These are phyloP conservation scores for Lavandula angustifolia DNA, from an alignment of 257 asterid genomes.

Conservation along the genomic window DNA sequence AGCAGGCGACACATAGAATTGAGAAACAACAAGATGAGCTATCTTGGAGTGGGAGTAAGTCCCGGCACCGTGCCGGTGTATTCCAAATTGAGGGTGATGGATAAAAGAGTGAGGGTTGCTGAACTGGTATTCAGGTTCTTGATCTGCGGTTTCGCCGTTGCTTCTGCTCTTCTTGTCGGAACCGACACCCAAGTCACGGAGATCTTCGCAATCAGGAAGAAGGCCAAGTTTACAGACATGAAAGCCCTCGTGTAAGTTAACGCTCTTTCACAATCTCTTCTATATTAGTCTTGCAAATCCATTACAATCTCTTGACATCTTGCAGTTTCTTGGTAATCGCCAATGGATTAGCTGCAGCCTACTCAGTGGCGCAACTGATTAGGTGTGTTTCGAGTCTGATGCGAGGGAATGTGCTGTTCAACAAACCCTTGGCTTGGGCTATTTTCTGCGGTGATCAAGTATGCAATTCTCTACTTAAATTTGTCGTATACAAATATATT, in stretches of 20 bases:
- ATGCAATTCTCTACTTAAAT: no score
- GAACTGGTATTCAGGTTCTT: constrained; percentile 68
- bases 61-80: constrained; percentile 63
- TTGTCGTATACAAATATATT: no score
- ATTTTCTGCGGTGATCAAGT: constrained; percentile 98
- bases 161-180: constrained; percentile 65
- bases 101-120: constrained; percentile 58
- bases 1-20: constrained; percentile 12
- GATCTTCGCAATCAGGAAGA: constrained; percentile 64
- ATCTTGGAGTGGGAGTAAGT: constrained; percentile 86
- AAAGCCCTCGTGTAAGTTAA: constrained; percentile 89
- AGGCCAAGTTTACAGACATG: constrained; percentile 87
- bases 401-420: constrained; percentile 72
- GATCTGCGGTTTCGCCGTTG: constrained; percentile 57
- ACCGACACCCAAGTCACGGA: constrained; percentile 79
- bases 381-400: constrained; percentile 76
- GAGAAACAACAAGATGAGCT: constrained; percentile 47
- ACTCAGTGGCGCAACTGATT: constrained; percentile 65
- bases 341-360: constrained; percentile 74
- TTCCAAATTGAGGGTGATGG: constrained; percentile 58
- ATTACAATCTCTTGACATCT: neutral
- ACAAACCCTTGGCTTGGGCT: constrained; percentile 91
- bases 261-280: neutral
- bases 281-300: neutral
- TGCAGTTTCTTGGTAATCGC: constrained; percentile 75